These are phyloP conservation scores for Colletotrichum sp. DNA, from an alignment of 2,329 filamentous ascomycete species.

Conservation along the genomic window DNA sequence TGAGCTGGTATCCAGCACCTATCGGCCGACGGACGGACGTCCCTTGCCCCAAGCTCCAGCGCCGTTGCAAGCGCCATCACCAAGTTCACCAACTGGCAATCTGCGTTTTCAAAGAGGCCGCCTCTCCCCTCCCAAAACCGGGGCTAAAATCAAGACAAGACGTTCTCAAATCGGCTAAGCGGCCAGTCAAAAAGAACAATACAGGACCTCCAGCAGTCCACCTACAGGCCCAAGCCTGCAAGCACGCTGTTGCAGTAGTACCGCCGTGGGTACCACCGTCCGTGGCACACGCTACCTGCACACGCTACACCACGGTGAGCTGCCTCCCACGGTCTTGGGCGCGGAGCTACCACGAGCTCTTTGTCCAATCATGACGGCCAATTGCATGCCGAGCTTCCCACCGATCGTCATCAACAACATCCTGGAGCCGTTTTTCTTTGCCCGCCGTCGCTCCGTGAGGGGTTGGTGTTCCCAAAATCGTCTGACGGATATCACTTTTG, in stretches of 20 bases:
- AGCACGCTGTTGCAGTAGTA: background rate
- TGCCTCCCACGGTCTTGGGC: constrained; percentile 9
- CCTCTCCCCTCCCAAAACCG: background rate
- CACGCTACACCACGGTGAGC: background rate
- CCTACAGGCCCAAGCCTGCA: background rate
- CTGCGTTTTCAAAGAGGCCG: constrained; percentile 9
- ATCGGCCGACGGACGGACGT: constrained; percentile 3
- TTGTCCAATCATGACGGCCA: constrained; percentile 7
- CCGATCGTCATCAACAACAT: constrained; percentile 6
- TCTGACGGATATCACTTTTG: background rate
- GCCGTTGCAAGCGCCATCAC: background rate
- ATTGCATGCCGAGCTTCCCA: constrained; percentile 6
- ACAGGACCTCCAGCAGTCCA: background rate
- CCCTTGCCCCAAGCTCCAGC: constrained; percentile 3
- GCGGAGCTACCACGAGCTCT: constrained; percentile 7
- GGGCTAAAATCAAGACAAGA: background rate
- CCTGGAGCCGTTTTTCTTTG: background rate
- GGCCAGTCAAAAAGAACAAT: background rate
- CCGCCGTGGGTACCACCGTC: background rate
- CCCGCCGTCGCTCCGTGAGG: background rate
- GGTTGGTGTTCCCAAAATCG: background rate
- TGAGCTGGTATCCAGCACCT: background rate
- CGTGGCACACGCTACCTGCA: background rate
- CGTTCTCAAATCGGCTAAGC: background rate
- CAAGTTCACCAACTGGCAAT: background rate